phyloP scores from a whole-genome alignment of 2,329 filamentous ascomycete genomes.

The Pyricularia pennisetigena region DNA sequence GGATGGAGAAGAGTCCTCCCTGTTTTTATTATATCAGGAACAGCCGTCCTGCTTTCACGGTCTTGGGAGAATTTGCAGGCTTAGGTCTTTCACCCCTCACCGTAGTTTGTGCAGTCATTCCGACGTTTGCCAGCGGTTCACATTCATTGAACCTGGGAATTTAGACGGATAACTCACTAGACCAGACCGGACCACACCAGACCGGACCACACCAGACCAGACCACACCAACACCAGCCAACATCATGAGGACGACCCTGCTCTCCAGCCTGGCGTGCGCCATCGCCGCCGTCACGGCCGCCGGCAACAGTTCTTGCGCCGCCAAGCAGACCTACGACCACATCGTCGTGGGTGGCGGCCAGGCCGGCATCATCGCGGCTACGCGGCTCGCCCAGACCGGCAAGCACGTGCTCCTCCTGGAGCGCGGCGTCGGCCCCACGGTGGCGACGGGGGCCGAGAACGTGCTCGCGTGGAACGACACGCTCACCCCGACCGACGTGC shows the following conservation, averaged over 20 bases:
- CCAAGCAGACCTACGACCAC: slow-evolving; percentile 41
- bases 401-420: neutral
- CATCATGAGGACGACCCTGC: neutral
- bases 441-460: neutral
- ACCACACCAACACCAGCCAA: neutral
- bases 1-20: neutral
- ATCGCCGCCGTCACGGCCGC: neutral
- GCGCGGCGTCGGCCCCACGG: neutral
- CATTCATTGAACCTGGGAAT: neutral
- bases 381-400: neutral
- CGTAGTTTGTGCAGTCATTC: neutral
- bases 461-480: neutral
- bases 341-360: slow-evolving; percentile 53
- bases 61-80: neutral
- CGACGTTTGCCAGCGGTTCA: neutral
- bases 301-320: neutral
- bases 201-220: too few species aligned
- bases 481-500: neutral
- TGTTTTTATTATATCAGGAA: neutral
- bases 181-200: too few species aligned
- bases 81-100: neutral
- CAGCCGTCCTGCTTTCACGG: neutral
- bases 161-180: too few species aligned
- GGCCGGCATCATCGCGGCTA: slow-evolving; percentile 37
- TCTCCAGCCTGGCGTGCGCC: neutral